A percentile compares a stretch with the other conserved stretches of the same genome.
Evolutionary conservation across 495 filamentous ascomycete species (phyloP).

Genomic region (Staphylotrichum tortipilum): DNA sequence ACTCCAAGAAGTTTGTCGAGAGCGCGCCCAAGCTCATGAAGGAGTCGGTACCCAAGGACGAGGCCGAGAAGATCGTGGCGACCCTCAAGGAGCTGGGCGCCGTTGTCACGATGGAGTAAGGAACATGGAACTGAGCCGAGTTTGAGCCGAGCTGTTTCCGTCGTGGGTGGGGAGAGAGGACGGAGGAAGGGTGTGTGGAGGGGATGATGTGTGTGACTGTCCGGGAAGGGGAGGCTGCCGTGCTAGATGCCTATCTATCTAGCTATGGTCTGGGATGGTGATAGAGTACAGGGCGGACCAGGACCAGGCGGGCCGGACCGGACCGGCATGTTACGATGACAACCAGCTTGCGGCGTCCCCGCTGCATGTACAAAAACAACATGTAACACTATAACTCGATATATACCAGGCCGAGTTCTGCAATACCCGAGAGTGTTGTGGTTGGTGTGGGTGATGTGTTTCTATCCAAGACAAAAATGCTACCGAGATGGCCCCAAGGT

Average conservation of each 20-base stretch:
- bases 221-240: background rate
- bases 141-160: too few relatives aligned
- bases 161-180: too few relatives aligned
- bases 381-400: conserved; percentile 26
- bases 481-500: too few relatives aligned
- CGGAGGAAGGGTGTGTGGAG: background rate
- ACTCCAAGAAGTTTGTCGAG: conserved; percentile 99
- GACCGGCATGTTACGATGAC: conserved; percentile 17
- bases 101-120: conserved; percentile 84
- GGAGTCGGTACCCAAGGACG: conserved; percentile 95
- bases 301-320: conserved; percentile 7
- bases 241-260: too few relatives aligned
- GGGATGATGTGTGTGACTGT: background rate
- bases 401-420: conserved; percentile 6
- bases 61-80: conserved; percentile 96
- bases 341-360: conserved; percentile 5
- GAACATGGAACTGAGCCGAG: too few relatives aligned
- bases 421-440: background rate
- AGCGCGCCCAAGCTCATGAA: conserved; percentile 95
- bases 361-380: conserved; percentile 30
- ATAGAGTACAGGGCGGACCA: conserved; percentile 1
- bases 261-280: conserved; percentile 1
- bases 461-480: background rate
- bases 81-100: conserved; percentile 87
- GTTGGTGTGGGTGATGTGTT: too few relatives aligned